Conservation (phyloP, 495 filamentous ascomycete species). For the Lepraria neglecta region DNA sequence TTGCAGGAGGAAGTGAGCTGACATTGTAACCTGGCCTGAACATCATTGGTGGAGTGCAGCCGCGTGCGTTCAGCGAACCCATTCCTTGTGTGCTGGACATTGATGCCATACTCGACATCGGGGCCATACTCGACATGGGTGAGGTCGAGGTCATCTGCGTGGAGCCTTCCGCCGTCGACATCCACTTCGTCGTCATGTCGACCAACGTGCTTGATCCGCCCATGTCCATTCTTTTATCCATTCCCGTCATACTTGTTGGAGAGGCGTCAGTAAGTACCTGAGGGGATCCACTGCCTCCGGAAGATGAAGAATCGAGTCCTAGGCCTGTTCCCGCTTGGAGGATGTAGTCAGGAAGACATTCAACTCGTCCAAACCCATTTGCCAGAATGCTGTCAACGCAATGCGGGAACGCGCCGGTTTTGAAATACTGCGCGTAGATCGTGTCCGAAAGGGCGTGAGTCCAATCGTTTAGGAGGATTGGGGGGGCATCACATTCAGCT, state of each 20-base stretch:
- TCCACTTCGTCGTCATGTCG: not conserved
- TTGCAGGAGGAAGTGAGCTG: constrained; percentile 24
- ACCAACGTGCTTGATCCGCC: no score
- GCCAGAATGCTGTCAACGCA: not conserved
- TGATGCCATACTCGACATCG: not conserved
- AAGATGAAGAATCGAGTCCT: not conserved
- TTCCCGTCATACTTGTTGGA: not conserved
- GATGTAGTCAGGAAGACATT: not conserved
- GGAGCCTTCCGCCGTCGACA: no score
- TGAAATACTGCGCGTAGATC: not conserved
- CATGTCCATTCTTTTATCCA: not conserved
- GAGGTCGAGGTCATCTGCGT: no score
- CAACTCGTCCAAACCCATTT: not conserved
- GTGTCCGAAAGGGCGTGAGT: not conserved
- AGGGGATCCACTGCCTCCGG: not conserved
- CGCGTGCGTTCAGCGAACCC: not conserved
- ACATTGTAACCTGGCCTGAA: constrained; percentile 14
- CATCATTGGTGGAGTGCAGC: not conserved
- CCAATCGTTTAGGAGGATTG: not conserved
- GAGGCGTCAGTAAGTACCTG: not conserved
- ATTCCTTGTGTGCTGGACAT: not conserved
- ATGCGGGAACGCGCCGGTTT: not conserved
- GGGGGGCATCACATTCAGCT: not conserved
- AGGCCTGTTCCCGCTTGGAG: not conserved
- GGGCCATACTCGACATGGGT: no score